Percentiles rank a stretch among this genome's conserved stretches.
Evolutionary conservation across 306 rosid species (phyloP).

Genomic region (Erythrophleum fordii): DNA sequence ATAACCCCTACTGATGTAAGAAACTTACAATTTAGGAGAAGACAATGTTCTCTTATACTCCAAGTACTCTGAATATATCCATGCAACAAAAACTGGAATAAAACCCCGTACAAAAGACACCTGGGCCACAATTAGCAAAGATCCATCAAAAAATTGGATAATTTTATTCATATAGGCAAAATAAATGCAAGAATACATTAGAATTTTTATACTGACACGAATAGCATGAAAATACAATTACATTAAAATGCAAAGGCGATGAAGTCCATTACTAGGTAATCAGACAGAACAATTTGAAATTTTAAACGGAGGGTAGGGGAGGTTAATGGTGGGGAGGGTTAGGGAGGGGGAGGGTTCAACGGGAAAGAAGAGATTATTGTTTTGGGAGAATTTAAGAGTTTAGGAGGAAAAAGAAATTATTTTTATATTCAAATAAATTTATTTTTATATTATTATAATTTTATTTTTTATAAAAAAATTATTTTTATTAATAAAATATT

Average conservation of each 20-base stretch:
- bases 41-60: slow-evolving; percentile 56
- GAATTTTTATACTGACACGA: background rate
- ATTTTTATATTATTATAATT: too few relatives aligned
- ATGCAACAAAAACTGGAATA: slow-evolving; percentile 64
- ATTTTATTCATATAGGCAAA: slow-evolving; percentile 3
- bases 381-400: too few relatives aligned
- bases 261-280: slow-evolving; percentile 10
- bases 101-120: slow-evolving; percentile 66
- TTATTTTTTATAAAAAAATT: too few relatives aligned
- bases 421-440: too few relatives aligned
- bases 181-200: background rate
- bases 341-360: too few relatives aligned
- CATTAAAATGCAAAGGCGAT: background rate
- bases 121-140: slow-evolving; percentile 38
- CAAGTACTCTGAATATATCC: slow-evolving; percentile 71
- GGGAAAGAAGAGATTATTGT: too few relatives aligned
- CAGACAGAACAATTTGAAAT: slow-evolving; percentile 12
- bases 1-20: background rate
- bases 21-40: slow-evolving; percentile 61
- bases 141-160: background rate
- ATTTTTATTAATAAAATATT: too few relatives aligned
- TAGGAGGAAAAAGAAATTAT: too few relatives aligned
- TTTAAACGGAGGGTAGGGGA: too few relatives aligned
- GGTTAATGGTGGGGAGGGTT: too few relatives aligned
- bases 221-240: slow-evolving; percentile 9